Evolutionary conservation across 169 alveolate species (phyloP), one percentile per base, ranked within the genome.

Genomic region (Prorocentrum cordatum): DNA sequence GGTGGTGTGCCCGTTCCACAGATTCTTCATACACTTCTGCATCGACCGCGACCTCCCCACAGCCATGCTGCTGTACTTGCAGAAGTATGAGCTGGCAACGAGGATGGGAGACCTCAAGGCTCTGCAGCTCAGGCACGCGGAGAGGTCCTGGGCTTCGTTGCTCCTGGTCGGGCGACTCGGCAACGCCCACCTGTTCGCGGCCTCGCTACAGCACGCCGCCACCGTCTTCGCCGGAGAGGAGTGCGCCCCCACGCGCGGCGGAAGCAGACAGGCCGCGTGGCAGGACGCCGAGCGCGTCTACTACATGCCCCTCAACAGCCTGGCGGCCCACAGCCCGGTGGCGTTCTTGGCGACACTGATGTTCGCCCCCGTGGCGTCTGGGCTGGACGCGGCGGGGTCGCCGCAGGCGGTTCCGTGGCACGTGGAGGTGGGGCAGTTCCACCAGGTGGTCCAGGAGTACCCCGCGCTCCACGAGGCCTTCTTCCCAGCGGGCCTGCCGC

Each of bases 131-230:
- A 22, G 26, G 5, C 38, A 16, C 24, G 6, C 42, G 27, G 4
- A 22, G 14, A 62, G 24, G 39, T 58, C 79, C 18, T 86, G 92
- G 94, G 92, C 84, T 14, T 61, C 93, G 1, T 67, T 92, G 75
- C 87, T 88, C 38, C 71, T 92, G 70, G 87, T 87, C 20, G 94
- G 94, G 45, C 90, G 94, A 36, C 77, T 92, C 27, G 94, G 94
- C 39, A 92, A 92, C 36, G 66, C 75, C 31, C 92, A 92, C 58
- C 92, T 92, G 58, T 91, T 91, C 26, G 94, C 94, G 0, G 92
- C 92, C 6, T 90, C 92, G 12, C 62, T 92, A 86, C 94, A 92
- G 5, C 88, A 88, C 33, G 92, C 92, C n/a, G 82, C 92, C 24
- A 31, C 47, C 32, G 79, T 50, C 47, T 71, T 71, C 22, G 61